Base-by-base conservation (phyloP, 2,329 filamentous ascomycete genomes). In the Dothistroma pini region DNA sequence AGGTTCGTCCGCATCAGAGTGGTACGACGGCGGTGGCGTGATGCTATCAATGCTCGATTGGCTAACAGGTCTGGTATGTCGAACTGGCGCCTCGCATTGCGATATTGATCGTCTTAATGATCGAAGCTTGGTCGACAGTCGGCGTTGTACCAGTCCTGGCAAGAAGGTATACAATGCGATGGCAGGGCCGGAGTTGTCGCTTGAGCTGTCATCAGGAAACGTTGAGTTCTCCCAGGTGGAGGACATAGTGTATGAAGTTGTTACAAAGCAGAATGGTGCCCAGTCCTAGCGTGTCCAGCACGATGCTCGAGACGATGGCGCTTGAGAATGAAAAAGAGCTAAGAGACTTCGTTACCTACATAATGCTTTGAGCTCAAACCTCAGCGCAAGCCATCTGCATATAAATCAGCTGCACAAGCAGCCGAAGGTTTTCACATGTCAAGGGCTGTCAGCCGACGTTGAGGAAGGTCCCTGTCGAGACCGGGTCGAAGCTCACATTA, bases 101-200 rank as follows among this genome's bases (percentile, higher is more conserved):
- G 48, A 54, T n/a, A 62, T 54, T 21, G 75, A 74, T 34, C 70
- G 70, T 59, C 75, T 70, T 49, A 86, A 73, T 25, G 56, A 57
- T 5, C 81, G 84, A 32, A 79, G 78, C 9, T 86, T 75, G 6
- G 77, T 78, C 2, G 81, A 80, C 22, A 86, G 75, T 60, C 80
- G 77, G 38, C 77, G 80, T 67, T 82, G 80, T 5, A 86, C 75
- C 4, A 82, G 31, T 11, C 25, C 51, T 29, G 55, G 44, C 25
- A 53, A 31, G 1, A 53, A 35, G 2, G 51, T 32, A 21, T 53
- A 53, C n/a, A 53, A 21, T 11, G 31, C 51, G 21, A 53, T 35
- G n/a, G 51, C 25, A 11, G 51, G 31, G 16, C 22, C n/a, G 19
- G 31, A 35, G 12, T 12, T 35, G 16, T 32, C 51, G 51, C 51